Conservation (phyloP, 192 early-diverging fungal genomes). For the Umbelopsis sp. region DNA sequence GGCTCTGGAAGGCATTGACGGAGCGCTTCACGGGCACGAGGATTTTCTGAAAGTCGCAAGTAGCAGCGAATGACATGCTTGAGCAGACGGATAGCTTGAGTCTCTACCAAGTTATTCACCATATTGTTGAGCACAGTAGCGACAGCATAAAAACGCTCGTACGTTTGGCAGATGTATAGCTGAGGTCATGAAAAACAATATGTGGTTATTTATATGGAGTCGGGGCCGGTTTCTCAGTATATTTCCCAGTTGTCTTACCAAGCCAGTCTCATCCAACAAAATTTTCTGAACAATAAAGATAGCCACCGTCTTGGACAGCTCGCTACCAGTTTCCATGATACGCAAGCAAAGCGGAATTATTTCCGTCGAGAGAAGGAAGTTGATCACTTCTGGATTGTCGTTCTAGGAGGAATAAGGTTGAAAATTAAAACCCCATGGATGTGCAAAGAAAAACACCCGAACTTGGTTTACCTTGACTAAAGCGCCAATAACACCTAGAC, state of each 20-base stretch:
- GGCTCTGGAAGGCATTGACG: constrained; percentile 90
- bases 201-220: too few relatives aligned
- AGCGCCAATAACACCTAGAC: constrained; percentile 94
- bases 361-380: constrained; percentile 93
- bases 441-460: neutral
- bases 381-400: constrained; percentile 95
- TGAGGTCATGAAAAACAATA: constrained; percentile 4
- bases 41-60: constrained; percentile 90
- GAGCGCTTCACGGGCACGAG: constrained; percentile 87
- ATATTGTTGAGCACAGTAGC: constrained; percentile 93
- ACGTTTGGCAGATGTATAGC: constrained; percentile 86
- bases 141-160: constrained; percentile 93
- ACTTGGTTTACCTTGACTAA: constrained; percentile 80
- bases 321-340: constrained; percentile 97
- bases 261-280: constrained; percentile 89
- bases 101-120: constrained; percentile 87
- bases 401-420: constrained; percentile 44
- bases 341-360: constrained; percentile 97
- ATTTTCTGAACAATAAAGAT: constrained; percentile 99
- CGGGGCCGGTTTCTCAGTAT: neutral
- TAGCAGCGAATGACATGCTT: constrained; percentile 96
- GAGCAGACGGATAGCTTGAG: constrained; percentile 80
- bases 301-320: constrained; percentile 98
- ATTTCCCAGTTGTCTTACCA: constrained; percentile 40
- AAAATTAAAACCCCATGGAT: neutral